phyloP scores from a whole-genome alignment of 176 grass and related monocot genomes.

The Thinopyrum elongatum region DNA sequence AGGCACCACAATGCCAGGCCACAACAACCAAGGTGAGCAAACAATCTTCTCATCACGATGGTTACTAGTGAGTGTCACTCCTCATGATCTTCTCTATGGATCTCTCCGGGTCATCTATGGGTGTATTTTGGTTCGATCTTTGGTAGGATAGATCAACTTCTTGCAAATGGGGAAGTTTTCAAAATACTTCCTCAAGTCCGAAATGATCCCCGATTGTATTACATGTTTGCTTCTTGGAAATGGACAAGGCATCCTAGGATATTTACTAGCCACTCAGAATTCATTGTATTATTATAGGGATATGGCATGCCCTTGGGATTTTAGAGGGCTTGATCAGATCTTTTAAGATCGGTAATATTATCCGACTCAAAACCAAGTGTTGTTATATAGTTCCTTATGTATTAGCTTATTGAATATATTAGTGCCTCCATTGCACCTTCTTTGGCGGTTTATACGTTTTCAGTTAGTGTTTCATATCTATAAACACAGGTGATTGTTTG shows the following conservation, averaged over 20 bases:
- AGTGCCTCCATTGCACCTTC: background rate
- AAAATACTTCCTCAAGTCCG: background rate
- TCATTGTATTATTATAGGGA: background rate
- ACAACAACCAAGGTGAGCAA: too few relatives aligned
- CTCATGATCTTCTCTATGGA: too few relatives aligned
- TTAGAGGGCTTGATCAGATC: background rate
- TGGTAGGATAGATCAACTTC: background rate
- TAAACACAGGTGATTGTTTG: background rate
- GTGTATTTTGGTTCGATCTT: too few relatives aligned
- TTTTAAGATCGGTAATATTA: background rate
- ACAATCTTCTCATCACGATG: too few relatives aligned
- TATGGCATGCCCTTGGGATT: background rate
- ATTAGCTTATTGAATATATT: background rate
- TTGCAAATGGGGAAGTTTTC: background rate
- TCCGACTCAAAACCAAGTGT: background rate
- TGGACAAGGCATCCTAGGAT: background rate
- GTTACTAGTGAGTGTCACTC: too few relatives aligned
- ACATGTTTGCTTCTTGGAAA: background rate
- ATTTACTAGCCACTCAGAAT: background rate
- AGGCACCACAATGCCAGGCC: too few relatives aligned
- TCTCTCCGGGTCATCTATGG: too few relatives aligned
- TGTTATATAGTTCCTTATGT: background rate
- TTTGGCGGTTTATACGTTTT: background rate
- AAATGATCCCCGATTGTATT: background rate
- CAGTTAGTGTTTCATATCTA: background rate